Evolutionary conservation across 1,284 basidiomycete species (phyloP), one percentile per base, ranked within the genome.

Genomic region (Melanopsichium pennsylvanicum): DNA sequence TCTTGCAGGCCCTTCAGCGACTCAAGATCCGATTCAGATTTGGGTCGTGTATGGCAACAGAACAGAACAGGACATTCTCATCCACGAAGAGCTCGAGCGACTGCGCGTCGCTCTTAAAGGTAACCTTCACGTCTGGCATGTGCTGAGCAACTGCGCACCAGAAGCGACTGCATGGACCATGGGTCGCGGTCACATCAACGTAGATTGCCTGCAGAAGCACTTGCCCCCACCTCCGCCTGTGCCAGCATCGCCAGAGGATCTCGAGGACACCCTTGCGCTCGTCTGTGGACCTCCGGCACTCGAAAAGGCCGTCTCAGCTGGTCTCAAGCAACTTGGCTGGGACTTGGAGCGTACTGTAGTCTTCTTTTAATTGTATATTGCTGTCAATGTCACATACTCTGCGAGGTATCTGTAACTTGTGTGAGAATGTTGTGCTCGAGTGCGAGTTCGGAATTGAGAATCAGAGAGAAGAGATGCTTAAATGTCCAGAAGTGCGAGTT

Each of bases 1-100:
- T 5, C 55, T 64, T 22, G 80, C 32, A 84, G 19, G 26, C 7
- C 12, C 16, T 13, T 26, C 44, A 5, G 18, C 39, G 16, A 13
- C 23, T n/a, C 5, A 5, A 1, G 45, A 55, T 9, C 58, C 61
- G 6, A 40, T 85, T 3, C 82, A 83, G n/a, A 79, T 86, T 12
- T 87, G 84, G 84, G 57, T 88, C 27, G 67, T 88, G 25, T 83
- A 86, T 62, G 83, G 84, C 25, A 88, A 88, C 76, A 82, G 83
- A 26, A 83, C 83, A 11, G 83, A 85, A 37, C 80, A 68, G 27
- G 78, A 80, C 58, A 88, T 88, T 49, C 82, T 88, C 27, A 85
- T 84, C 58, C 81, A 83, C 21, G 81, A 83, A 22, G 86, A 87
- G 49, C 82, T 88, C 2, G 85, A 88, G 47, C 59, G 58, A 0